Evolutionary conservation across 129 eudicot species (phyloP).

Genomic region (Ambrosia artemisiifolia): DNA sequence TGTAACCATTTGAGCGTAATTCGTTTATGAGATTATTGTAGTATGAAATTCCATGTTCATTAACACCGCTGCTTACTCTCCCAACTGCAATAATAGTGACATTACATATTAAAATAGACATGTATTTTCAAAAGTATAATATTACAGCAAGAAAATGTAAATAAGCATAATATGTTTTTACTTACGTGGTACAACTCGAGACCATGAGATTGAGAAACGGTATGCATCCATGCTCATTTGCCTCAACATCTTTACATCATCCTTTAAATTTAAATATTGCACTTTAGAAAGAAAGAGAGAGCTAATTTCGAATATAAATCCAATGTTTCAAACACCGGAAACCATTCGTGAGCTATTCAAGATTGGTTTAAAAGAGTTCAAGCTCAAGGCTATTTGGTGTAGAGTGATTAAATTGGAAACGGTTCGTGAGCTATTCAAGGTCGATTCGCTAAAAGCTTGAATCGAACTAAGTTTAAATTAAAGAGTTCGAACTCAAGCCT

Average conservation of each 20-base stretch:
- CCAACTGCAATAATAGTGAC: constrained; percentile 40
- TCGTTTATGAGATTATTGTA: constrained; percentile 58
- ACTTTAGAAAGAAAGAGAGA: not conserved
- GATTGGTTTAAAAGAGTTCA: too few relatives aligned
- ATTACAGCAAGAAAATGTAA: not conserved
- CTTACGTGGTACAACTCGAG: constrained; percentile 47
- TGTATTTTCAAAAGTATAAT: not conserved
- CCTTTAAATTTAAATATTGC: constrained; percentile 20
- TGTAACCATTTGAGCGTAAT: constrained; percentile 37
- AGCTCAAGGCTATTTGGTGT: not conserved
- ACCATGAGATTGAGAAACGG: constrained; percentile 54
- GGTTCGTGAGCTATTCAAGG: too few relatives aligned
- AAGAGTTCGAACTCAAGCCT: too few relatives aligned
- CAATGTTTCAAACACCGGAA: not conserved
- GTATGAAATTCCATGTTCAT: constrained; percentile 51
- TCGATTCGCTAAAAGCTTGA: too few relatives aligned
- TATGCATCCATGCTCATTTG: constrained; percentile 47
- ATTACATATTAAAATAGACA: not conserved
- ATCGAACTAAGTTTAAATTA: too few relatives aligned
- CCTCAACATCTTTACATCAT: constrained; percentile 41
- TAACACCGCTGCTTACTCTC: constrained; percentile 48
- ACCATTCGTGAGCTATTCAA: too few relatives aligned
- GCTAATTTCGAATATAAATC: not conserved
- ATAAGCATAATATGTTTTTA: not conserved
- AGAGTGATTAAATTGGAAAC: too few relatives aligned